Conservation (phyloP, 2,329 filamentous ascomycete genomes). For the Cordyceps pruinosa region DNA sequence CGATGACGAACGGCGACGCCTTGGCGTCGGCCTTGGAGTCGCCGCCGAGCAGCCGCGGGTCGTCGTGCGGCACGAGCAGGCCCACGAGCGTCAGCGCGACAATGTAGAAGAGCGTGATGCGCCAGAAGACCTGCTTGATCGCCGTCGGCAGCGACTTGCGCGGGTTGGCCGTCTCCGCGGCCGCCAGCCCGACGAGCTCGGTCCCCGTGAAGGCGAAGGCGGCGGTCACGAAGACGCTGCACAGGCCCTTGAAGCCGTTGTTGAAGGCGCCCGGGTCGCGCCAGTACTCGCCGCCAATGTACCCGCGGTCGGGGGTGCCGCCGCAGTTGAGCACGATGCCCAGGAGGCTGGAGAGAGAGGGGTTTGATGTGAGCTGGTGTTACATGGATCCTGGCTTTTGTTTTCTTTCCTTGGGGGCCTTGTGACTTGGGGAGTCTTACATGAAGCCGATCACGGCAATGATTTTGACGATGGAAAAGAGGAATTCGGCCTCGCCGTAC, state of each 20-base stretch:
- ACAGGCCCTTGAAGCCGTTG: slow-evolving; percentile 78
- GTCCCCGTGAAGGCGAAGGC: slow-evolving; percentile 72
- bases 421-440: too few relatives aligned
- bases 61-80: slow-evolving; percentile 69
- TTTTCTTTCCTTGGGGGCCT: too few relatives aligned
- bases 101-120: slow-evolving; percentile 85
- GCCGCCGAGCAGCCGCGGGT: slow-evolving; percentile 53
- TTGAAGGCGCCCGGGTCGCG: slow-evolving; percentile 73
- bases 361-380: too few relatives aligned
- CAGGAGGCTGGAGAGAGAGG: slow-evolving; percentile 55
- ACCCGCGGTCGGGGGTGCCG: slow-evolving; percentile 64
- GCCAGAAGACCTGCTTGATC: slow-evolving; percentile 92
- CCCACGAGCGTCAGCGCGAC: slow-evolving; percentile 75
- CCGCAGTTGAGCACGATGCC: slow-evolving; percentile 82
- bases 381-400: too few relatives aligned
- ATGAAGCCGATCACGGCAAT: slow-evolving; percentile 83
- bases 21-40: slow-evolving; percentile 56
- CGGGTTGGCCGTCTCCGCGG: slow-evolving; percentile 72
- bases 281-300: slow-evolving; percentile 79
- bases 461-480: slow-evolving; percentile 83
- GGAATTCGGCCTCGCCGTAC: slow-evolving; percentile 84
- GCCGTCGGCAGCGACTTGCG: slow-evolving; percentile 77
- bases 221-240: slow-evolving; percentile 68
- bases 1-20: slow-evolving; percentile 88
- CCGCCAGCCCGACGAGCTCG: slow-evolving; percentile 68